A percentile compares a stretch with the other conserved stretches of the same genome.
Evolutionary conservation across 306 rosid species (phyloP).

Genomic region (Dalbergia cochinchinensis): DNA sequence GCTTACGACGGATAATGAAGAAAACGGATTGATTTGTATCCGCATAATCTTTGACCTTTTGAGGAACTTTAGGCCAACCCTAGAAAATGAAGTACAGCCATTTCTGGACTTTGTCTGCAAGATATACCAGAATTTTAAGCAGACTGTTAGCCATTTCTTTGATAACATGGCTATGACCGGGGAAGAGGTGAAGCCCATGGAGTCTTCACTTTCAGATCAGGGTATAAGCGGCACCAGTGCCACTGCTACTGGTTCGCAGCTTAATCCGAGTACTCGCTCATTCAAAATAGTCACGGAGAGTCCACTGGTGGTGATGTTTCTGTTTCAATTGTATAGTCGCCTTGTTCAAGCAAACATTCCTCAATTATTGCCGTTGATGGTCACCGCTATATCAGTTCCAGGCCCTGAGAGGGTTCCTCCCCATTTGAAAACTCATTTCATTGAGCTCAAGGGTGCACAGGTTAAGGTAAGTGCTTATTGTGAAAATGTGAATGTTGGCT

Average conservation of each 20-base stretch:
- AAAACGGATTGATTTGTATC: conserved; percentile 86
- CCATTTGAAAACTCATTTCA: conserved; percentile 78
- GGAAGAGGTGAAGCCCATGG: conserved; percentile 85
- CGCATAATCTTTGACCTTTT: conserved; percentile 96
- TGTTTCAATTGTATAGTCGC: conserved; percentile 92
- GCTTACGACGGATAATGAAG: conserved; percentile 92
- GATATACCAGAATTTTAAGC: conserved; percentile 88
- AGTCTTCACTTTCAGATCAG: conserved; percentile 76
- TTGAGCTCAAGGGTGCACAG: conserved; percentile 97
- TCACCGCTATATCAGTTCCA: conserved; percentile 94
- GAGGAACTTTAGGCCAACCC: conserved; percentile 90
- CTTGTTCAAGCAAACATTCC: conserved; percentile 97
- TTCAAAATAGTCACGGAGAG: conserved; percentile 97
- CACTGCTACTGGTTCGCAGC: conserved; percentile 70
- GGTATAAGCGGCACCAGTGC: conserved; percentile 51
- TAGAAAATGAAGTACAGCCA: conserved; percentile 93
- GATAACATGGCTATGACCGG: conserved; percentile 66
- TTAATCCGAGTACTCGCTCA: conserved; percentile 93
- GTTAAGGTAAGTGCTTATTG: conserved; percentile 76
- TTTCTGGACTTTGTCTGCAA: conserved; percentile 93
- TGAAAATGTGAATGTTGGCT: conserved; percentile 14
- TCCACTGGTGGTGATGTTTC: conserved; percentile 96
- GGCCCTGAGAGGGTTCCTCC: conserved; percentile 96
- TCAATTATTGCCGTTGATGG: conserved; percentile 94
- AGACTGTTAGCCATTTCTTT: conserved; percentile 89